Percentiles rank a stretch among this genome's conserved stretches.
These are phyloP conservation scores for Monilinia vaccinii-corymbosi DNA, from an alignment of 2,329 filamentous ascomycete species.

Conservation along the genomic window DNA sequence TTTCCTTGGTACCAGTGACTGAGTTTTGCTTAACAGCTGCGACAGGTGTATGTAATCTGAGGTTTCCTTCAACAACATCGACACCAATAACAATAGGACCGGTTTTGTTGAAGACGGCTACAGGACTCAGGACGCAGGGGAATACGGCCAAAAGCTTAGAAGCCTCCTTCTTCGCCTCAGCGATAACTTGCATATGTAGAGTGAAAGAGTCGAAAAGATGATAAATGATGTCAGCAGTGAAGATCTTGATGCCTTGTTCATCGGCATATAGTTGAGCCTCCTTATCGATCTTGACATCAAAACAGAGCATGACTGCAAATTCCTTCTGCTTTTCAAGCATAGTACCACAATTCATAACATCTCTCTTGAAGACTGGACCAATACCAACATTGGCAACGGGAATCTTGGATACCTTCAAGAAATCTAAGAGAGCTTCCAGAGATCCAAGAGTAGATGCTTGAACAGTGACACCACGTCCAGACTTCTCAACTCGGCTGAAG, in stretches of 20 bases:
- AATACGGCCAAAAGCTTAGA: slow-evolving; percentile 94
- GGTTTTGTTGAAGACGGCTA: slow-evolving; percentile 98
- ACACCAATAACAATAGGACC: slow-evolving; percentile 90
- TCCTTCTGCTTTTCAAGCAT: slow-evolving; percentile 96
- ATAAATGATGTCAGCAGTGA: slow-evolving; percentile 98
- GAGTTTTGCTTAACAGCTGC: slow-evolving; percentile 77
- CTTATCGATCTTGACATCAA: slow-evolving; percentile 99
- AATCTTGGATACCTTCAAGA: slow-evolving; percentile 92
- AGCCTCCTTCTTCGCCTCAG: slow-evolving; percentile 91
- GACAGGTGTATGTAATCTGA: slow-evolving; percentile 82
- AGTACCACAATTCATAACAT: slow-evolving; percentile 88
- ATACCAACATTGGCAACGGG: slow-evolving; percentile 96
- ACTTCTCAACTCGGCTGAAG: slow-evolving; percentile 83
- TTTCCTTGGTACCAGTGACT: slow-evolving; percentile 71
- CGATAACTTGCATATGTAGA: slow-evolving; percentile 80
- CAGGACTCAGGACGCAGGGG: slow-evolving; percentile 81
- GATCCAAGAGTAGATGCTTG: slow-evolving; percentile 97
- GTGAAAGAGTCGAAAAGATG: slow-evolving; percentile 96
- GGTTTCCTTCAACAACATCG: slow-evolving; percentile 83
- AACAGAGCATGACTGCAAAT: slow-evolving; percentile 98
- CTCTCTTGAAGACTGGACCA: slow-evolving; percentile 94
- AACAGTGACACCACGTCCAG: slow-evolving; percentile 89
- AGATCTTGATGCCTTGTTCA: slow-evolving; percentile 92
- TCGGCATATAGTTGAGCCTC: slow-evolving; percentile 87
- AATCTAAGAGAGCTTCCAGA: slow-evolving; percentile 90